Conservation (phyloP, 2,329 filamentous ascomycete genomes). For the Epichloe scottii region DNA sequence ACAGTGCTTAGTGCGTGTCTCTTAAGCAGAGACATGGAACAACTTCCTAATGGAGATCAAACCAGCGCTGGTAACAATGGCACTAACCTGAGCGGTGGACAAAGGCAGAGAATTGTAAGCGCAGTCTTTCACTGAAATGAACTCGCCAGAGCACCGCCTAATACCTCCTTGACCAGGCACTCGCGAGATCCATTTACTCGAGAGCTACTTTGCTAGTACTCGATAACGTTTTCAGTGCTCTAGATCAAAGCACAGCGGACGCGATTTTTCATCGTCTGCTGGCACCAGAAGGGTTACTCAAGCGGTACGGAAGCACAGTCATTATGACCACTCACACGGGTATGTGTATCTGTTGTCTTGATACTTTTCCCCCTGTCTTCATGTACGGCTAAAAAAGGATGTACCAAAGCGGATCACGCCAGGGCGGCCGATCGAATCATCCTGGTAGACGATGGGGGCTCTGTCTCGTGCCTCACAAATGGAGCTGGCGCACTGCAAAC, state of each 20-base stretch:
- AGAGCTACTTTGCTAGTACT: slow-evolving; percentile 7
- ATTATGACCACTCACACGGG: slow-evolving; percentile 5
- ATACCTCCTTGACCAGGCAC: slow-evolving; percentile 10
- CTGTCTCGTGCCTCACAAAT: not conserved
- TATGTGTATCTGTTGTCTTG: not conserved
- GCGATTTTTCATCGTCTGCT: slow-evolving; percentile 4
- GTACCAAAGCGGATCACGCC: not conserved
- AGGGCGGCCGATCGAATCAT: not conserved
- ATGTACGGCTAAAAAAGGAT: not conserved
- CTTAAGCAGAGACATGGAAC: slow-evolving; percentile 14
- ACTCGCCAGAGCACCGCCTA: not conserved
- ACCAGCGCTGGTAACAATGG: slow-evolving; percentile 23
- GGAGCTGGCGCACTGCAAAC: not conserved
- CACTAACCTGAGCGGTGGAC: slow-evolving; percentile 24
- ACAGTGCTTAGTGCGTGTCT: slow-evolving; percentile 9
- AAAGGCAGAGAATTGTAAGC: slow-evolving; percentile 21
- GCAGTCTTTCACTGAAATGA: not conserved
- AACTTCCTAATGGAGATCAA: slow-evolving; percentile 16
- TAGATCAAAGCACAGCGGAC: slow-evolving; percentile 3
- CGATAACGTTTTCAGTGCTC: slow-evolving; percentile 2
- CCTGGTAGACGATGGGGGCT: not conserved
- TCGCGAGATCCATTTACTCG: slow-evolving; percentile 30
- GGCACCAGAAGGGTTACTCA: not conserved
- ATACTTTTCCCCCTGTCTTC: too few relatives aligned
- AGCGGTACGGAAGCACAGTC: slow-evolving; percentile 1